Conservation (phyloP, 2,329 filamentous ascomycete species). For the Botrytis elliptica region DNA sequence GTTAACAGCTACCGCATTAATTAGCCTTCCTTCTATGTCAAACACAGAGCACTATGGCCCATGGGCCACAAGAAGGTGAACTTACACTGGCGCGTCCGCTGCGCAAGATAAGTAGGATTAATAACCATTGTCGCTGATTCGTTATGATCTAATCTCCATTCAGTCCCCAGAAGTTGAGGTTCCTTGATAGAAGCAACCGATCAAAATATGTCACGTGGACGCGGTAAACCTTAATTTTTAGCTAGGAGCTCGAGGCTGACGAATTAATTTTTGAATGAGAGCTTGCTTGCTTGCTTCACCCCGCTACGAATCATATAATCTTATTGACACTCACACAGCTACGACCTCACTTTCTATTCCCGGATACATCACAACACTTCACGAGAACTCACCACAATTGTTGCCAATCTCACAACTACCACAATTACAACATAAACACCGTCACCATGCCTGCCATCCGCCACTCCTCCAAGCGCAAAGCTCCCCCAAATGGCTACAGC, state of each 20-base stretch:
- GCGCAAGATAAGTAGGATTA: conserved; percentile 88
- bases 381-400: background rate
- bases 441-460: conserved; percentile 71
- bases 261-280: conserved; percentile 10
- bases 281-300: conserved; percentile 13
- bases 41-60: background rate
- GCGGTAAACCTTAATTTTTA: conserved; percentile 5
- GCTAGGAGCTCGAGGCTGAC: conserved; percentile 24
- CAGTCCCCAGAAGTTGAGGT: conserved; percentile 13
- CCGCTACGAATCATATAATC: conserved; percentile 5
- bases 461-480: conserved; percentile 73
- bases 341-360: background rate
- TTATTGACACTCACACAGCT: background rate
- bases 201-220: conserved; percentile 11
- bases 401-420: background rate
- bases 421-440: background rate
- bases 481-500: conserved; percentile 80
- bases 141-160: conserved; percentile 15
- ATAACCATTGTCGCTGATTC: conserved; percentile 66
- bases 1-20: conserved; percentile 65
- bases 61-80: conserved; percentile 27
- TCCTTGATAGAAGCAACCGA: conserved; percentile 17
- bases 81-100: conserved; percentile 76
- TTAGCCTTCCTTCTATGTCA: conserved; percentile 52
- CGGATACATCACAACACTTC: background rate